Percentiles rank a stretch among this genome's conserved stretches.
phyloP scores from a whole-genome alignment of 352 stramenopile genomes.

The Globisporangium megalacanthum region DNA sequence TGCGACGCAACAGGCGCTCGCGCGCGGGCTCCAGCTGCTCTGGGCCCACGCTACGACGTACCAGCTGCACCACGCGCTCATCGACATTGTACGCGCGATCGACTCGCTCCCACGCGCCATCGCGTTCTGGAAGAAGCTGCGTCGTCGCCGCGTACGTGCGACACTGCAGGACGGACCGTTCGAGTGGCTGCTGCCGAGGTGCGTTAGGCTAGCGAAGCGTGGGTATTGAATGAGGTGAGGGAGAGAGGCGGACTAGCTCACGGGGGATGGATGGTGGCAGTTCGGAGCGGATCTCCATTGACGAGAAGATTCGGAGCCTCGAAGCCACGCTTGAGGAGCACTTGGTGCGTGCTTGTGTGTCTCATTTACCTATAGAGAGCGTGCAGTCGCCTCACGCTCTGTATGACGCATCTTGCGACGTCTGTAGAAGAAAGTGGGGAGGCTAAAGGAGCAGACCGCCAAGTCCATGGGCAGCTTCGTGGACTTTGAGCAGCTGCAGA shows the following conservation, averaged over 20 bases:
- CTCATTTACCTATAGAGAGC: too few relatives aligned
- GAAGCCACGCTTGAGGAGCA: constrained; percentile 59
- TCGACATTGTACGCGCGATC: constrained; percentile 54
- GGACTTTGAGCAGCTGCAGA: constrained; percentile 27
- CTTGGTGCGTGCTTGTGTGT: constrained; percentile 31
- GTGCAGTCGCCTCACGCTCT: neutral
- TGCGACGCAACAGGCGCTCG: constrained; percentile 26
- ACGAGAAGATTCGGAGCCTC: constrained; percentile 59
- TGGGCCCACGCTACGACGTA: constrained; percentile 63
- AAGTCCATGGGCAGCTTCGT: constrained; percentile 24
- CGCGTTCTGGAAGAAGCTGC: constrained; percentile 62
- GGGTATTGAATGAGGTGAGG: neutral
- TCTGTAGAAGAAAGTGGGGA: constrained; percentile 54
- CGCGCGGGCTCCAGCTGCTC: constrained; percentile 32
- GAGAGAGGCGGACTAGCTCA: too few relatives aligned
- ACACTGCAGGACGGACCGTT: constrained; percentile 45
- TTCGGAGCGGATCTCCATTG: constrained; percentile 41
- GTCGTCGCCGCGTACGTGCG: constrained; percentile 39
- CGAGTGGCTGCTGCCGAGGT: constrained; percentile 60
- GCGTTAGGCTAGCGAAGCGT: neutral
- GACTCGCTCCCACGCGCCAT: constrained; percentile 68
- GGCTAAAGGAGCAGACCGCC: constrained; percentile 58
- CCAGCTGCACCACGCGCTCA: constrained; percentile 47
- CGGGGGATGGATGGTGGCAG: constrained; percentile 11
- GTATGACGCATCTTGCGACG: neutral